A percentile compares a stretch with the other conserved stretches of the same genome.
These are phyloP conservation scores for Phytopythium aichiense DNA, from an alignment of 352 stramenopile species.

Conservation along the genomic window DNA sequence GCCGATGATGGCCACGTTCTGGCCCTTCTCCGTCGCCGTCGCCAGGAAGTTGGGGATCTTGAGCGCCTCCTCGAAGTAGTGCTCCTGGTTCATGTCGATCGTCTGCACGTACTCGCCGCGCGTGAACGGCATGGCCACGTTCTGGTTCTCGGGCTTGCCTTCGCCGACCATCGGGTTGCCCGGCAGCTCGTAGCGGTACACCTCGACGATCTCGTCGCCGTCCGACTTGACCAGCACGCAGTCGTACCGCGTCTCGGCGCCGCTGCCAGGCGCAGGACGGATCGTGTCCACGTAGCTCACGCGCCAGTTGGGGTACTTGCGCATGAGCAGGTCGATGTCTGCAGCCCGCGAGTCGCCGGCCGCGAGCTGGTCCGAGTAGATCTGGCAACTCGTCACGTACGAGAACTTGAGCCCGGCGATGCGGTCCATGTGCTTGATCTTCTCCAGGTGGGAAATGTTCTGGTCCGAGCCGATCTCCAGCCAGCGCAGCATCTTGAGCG, in stretches of 20 bases:
- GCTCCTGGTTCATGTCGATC: slow-evolving; percentile 92
- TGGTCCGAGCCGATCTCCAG: slow-evolving; percentile 85
- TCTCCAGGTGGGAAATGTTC: slow-evolving; percentile 80
- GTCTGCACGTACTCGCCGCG: slow-evolving; percentile 84
- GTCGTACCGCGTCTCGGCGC: slow-evolving; percentile 65
- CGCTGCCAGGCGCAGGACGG: slow-evolving; percentile 57
- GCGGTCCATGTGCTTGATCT: slow-evolving; percentile 88
- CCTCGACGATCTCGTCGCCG: slow-evolving; percentile 82
- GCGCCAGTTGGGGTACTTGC: slow-evolving; percentile 93
- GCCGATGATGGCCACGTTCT: slow-evolving; percentile 80
- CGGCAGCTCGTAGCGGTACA: slow-evolving; percentile 85
- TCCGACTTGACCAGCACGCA: slow-evolving; percentile 83
- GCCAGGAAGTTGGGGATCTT: slow-evolving; percentile 88
- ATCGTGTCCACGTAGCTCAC: slow-evolving; percentile 89
- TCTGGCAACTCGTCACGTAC: slow-evolving; percentile 89
- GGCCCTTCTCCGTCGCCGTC: slow-evolving; percentile 56
- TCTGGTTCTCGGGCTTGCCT: slow-evolving; percentile 88
- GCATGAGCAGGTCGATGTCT: slow-evolving; percentile 97
- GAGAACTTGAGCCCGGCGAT: slow-evolving; percentile 87
- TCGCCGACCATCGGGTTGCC: slow-evolving; percentile 81
- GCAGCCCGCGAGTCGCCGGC: slow-evolving; percentile 72
- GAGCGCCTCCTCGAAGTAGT: slow-evolving; percentile 87
- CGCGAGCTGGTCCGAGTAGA: slow-evolving; percentile 82
- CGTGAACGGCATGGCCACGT: slow-evolving; percentile 81
- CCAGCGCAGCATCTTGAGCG: slow-evolving; percentile 87